Evolutionary conservation across 306 rosid genomes (phyloP).

Genomic region (Acacia melanoxylon): DNA sequence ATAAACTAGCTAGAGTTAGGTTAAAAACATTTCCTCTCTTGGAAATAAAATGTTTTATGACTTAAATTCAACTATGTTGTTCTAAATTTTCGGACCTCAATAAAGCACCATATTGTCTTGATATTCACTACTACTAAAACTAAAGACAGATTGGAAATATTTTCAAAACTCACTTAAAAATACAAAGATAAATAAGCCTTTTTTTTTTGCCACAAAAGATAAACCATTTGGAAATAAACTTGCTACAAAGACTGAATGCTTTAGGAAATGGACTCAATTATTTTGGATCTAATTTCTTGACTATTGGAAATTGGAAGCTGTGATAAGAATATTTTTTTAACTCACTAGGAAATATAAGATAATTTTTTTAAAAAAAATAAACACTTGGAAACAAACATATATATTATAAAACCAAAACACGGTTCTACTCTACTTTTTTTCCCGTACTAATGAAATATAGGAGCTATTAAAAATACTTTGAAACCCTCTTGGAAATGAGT

Average conservation of each 20-base stretch:
- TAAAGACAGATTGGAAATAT: neutral
- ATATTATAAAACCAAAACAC: neutral
- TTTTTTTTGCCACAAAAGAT: too few relatives aligned
- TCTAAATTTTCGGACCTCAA: neutral
- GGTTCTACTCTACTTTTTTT: too few relatives aligned
- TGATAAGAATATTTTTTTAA: neutral
- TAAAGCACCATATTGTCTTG: neutral
- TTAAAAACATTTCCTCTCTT: neutral
- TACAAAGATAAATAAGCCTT: too few relatives aligned
- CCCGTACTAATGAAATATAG: too few relatives aligned
- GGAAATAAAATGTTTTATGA: neutral
- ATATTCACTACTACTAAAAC: neutral
- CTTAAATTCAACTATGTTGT: neutral
- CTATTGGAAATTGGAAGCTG: neutral
- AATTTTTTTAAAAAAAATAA: too few relatives aligned
- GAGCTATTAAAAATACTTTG: too few relatives aligned
- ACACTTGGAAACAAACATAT: neutral
- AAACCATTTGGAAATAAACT: neutral
- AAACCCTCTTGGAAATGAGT: neutral
- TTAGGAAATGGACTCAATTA: neutral
- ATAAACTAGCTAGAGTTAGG: neutral
- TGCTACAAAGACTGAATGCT: neutral
- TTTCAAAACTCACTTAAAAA: neutral
- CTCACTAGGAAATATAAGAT: neutral
- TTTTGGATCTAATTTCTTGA: neutral